Base-by-base conservation (phyloP, 768 basidiomycete genomes). In the Hortiboletus campestris region DNA sequence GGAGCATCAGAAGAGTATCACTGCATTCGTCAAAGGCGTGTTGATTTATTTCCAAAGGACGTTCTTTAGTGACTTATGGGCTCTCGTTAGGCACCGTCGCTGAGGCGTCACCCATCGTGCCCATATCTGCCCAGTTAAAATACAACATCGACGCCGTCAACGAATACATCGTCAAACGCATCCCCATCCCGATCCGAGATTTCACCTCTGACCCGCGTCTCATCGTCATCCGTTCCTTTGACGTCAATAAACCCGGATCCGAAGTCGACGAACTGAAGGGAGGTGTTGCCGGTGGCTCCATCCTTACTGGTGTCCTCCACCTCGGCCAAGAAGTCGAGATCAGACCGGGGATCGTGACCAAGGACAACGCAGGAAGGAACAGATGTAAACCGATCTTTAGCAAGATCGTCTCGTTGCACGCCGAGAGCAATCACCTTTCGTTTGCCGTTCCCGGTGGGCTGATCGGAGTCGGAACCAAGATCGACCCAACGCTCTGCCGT, bases 131-230 rank as follows among this genome's bases (percentile, higher is more conserved):
- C 4, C 97, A 98, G 73, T 79, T 99, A 55, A 94, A 92, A 74
- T 99, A 98, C 81, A 98, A 99, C 78, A 98, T 98, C 68, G 96
- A 98, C 70, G 97, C 96, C 17, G 94, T 99, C 46, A 97, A 96
- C 76, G 95, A 98, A 67, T 98, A 97, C 77, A 96, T 98, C 72
- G 94, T 94, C 61, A 95, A 93, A 72, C 85, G 90, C 49, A 98
- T 99, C 65, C 94, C 97, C 17, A 90, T 98, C 46, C 97, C 96
- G 44, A 76, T 86, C 35, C 91, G 96, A 55, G 91, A 98, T 78
- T 99, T 98, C 74, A 81, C 85, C 34, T 88, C 93, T 29, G 86
- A 91, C 58, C 94, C 97, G 0, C 86, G 88, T 34, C 86, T 99
- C 62, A 98, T 98, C 70, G 95, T 98, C 71, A 99, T 99, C 73